Base-by-base conservation (phyloP, 345 rosid species). In the Citrus trifoliata region DNA sequence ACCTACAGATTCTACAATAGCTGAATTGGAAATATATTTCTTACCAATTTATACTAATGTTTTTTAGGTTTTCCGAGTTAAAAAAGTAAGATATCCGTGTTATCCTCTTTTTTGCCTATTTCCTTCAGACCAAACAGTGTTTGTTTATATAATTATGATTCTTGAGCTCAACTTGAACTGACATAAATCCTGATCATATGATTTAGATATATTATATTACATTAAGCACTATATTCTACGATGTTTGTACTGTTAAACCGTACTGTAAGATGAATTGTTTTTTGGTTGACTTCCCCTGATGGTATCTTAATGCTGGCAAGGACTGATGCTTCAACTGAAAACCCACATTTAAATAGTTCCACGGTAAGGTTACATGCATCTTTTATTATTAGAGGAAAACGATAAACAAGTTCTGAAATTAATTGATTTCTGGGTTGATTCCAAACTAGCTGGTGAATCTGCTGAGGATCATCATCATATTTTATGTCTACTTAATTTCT, bases 381-480 rank as follows among this genome's bases (percentile, higher is more conserved):
- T 42, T 60, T 18, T 22, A 19, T 24, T 22, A 42, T 46, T 6
- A 19, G 42, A 65, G 35, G 51, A 64, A 24, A 53, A 12, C 6
- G 21, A 66, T 19, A 19, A 37, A 6, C 12, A 37, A 67, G 32
- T 28, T 21, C n/a, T 65, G 21, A 35, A 76, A 64, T 27, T n/a
- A 16, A 53, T 18, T 32, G 0, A 25, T 16, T 32, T 76, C 38
- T 69, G 24, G 42, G 73, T 77, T 69, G 80, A 58, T 72, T 58
- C 56, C 53, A 24, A 53, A 63, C 73, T 32, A 69, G 56, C 61
- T 32, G 68, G 75, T 68, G 69, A 68, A 81, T 16, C 67, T 40
- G 76, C 46, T 46, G 40, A 66, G 76, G 71, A 53, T 66, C 70
- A 66, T 33, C 81, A 68, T 74, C 22, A 73, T 69, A 30, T 68